Evolutionary conservation across 352 stramenopile species (phyloP), one percentile per base, ranked within the genome.

Genomic region (Phytophthora ramorum): DNA sequence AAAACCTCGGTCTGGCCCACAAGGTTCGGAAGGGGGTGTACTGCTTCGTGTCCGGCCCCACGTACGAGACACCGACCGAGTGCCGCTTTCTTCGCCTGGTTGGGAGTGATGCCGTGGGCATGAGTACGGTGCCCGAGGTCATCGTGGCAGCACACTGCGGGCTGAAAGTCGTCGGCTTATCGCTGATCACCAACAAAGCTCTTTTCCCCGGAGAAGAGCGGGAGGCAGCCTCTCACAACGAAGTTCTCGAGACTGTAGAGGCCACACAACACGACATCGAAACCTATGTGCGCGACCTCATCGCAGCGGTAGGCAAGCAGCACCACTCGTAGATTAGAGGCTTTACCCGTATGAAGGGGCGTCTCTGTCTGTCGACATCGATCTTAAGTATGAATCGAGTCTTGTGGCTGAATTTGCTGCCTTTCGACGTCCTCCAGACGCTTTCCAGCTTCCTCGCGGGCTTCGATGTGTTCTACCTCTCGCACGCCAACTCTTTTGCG

Each of bases 51-150:
- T 98, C 85, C 5, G 97, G 91, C 7, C 97, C 96, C 12, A 97
- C 96, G 67, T 99, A 98, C 75, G 97, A 99, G 81, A 98, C 91
- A 22, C 89, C 89, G 32, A 90, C 90, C 12, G 97, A 99, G 74
- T 97, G 89, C 63, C 75, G 78, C 41, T 93, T 98, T 63, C 71
- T 99, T 19, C 72, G 91, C 16, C 71, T 87, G n/a, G 78, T 98
- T 7, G 94, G 95, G 17, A 91, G 86, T 32, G 92, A 98, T 69
- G 83, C 88, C n/a, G 96, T 98, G 2, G 96, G 96, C 13, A 99
- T 99, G 96, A 96, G 78, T 60, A 99, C 96, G 0, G 89, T 97
- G 19, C 96, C 96, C 0, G 96, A 99, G 69, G 90, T 98, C 32
- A 91, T 98, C n/a, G 93, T 97, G 22, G 94, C 95, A 0, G 81